These are phyloP conservation scores for Lactuca sativa DNA, from an alignment of 129 eudicot genomes.

Conservation along the genomic window DNA sequence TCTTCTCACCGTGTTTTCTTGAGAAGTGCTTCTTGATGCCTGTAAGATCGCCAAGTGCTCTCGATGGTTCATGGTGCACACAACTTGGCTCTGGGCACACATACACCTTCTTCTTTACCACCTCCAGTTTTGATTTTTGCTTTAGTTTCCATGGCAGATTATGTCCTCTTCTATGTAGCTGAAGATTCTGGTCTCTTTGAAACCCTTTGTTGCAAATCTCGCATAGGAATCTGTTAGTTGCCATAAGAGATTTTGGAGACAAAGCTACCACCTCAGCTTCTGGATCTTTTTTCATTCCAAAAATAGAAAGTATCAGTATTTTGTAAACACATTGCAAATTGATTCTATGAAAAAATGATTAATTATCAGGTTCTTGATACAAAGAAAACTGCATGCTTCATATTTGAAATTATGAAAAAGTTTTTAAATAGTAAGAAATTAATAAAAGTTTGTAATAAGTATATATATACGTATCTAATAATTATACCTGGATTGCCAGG, in stretches of 20 bases:
- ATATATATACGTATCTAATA: background rate
- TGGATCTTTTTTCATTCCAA: conserved; percentile 44
- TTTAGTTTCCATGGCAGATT: conserved; percentile 72
- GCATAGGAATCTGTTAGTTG: conserved; percentile 63
- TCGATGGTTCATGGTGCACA: conserved; percentile 83
- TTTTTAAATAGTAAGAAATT: conserved; percentile 1
- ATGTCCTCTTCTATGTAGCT: conserved; percentile 67
- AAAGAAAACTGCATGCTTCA: background rate
- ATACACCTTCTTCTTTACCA: conserved; percentile 53
- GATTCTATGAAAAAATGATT: conserved; percentile 8
- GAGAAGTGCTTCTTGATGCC: conserved; percentile 79
- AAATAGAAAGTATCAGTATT: conserved; percentile 16
- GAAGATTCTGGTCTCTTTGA: conserved; percentile 71
- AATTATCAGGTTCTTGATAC: conserved; percentile 11
- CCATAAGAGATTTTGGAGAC: conserved; percentile 63
- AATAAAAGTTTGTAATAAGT: conserved; percentile 1
- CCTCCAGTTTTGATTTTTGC: conserved; percentile 57
- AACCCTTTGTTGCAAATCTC: conserved; percentile 46
- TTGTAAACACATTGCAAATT: background rate
- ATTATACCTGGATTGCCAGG: conserved; percentile 67
- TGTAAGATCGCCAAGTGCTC: conserved; percentile 80
- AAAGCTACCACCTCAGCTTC: conserved; percentile 76
- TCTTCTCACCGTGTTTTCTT: conserved; percentile 86
- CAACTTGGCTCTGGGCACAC: conserved; percentile 73
- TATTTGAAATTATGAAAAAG: background rate